Base-by-base conservation (phyloP, 2,329 filamentous ascomycete species). In the Diaporthe humulicola region DNA sequence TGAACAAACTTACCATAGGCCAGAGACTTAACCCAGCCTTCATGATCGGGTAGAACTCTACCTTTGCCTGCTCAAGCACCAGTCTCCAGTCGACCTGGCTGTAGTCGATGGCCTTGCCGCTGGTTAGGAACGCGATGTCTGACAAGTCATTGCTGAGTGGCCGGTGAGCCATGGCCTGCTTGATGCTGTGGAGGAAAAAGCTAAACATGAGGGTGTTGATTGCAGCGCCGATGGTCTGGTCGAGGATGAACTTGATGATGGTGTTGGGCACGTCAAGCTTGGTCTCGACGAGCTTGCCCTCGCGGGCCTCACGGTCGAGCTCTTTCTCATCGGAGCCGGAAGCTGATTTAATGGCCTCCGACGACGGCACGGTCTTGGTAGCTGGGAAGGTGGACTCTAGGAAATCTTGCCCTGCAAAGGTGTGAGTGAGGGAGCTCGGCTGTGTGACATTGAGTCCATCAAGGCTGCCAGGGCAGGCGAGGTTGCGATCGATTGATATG, bases 301-400 rank as follows among this genome's bases (percentile, higher is more conserved):
- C 81, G 30, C 79, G 75, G 57, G 81, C 80, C 73, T 85, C 82
- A 57, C 80, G 89, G 70, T 90, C 88, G 45, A 87, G 86, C 15
- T 86, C 83, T 77, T 88, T 86, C 67, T 87, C 85, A 76, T 87
- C 81, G 71, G 80, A 81, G 54, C 81, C 79, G 66, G 83, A 82
- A 57, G 85, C 84, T 30, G 85, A 84, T 22, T 80, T 78, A 66
- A 87, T 79, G 30, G 86, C 84, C n/a, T 81, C 81, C 14, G 79
- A 78, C 4, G 84, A 82, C 3, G 86, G 84, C n/a, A 86, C 82
- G 4, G 81, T 75, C 70, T 88, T 88, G 78, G 90, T 89, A 0
- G 93, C 92, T 0, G 95, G 95, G 80, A 95, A 97, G 4, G 87
- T 84, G 8, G 89, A 86, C 84, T 98, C 95, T 70, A 98, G 88